Conservation (phyloP, 495 filamentous ascomycete genomes). For the Trichoderma erinaceum region DNA sequence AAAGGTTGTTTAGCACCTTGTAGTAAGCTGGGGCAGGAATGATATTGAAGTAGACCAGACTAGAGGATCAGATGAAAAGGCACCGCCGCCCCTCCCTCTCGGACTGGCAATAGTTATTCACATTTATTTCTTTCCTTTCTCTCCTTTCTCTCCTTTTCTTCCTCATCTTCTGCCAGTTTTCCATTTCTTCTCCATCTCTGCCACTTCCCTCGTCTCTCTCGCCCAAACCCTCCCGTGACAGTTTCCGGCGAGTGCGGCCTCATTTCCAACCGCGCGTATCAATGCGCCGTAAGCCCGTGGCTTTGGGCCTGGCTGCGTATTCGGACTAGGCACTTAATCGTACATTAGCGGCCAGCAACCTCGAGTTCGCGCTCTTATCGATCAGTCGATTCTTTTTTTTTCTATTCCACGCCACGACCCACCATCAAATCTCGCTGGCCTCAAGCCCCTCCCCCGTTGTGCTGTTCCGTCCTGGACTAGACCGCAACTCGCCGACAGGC, state of each 20-base stretch:
- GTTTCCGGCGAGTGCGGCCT: not conserved
- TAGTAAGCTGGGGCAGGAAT: no score
- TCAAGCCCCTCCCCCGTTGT: not conserved
- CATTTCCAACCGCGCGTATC: not conserved
- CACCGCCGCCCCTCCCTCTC: no score
- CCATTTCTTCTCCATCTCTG: not conserved
- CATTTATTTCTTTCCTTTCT: not conserved
- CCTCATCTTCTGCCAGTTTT: not conserved
- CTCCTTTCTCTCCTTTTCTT: not conserved
- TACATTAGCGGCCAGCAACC: not conserved
- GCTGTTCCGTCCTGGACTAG: not conserved
- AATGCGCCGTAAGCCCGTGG: no score
- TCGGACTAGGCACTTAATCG: no score
- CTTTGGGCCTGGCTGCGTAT: not conserved
- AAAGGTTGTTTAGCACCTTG: no score
- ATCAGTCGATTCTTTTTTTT: not conserved
- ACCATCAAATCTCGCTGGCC: not conserved
- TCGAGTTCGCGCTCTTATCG: not conserved
- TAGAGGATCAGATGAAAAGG: no score
- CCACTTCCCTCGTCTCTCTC: not conserved
- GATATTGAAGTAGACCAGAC: no score
- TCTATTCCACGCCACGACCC: conserved; percentile 8
- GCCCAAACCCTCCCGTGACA: no score
- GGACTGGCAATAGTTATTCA: no score
- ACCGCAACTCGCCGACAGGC: not conserved